phyloP scores from a whole-genome alignment of 495 filamentous ascomycete species.

The Antarctomyces pellizariae region DNA sequence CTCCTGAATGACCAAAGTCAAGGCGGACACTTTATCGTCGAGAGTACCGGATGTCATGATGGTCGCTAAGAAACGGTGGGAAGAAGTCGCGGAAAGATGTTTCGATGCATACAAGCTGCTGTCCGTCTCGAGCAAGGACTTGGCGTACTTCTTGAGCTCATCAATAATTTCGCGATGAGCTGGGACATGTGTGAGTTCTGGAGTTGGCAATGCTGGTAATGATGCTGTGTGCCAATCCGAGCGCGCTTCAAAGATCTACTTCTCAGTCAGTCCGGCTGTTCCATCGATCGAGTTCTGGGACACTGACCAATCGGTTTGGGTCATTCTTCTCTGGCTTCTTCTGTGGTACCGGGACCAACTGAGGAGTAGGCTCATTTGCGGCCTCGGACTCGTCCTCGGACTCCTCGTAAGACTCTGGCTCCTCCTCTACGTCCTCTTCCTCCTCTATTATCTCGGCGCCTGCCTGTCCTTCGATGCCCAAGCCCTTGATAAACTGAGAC shows the following conservation, averaged over 20 bases:
- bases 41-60: conserved; percentile 94
- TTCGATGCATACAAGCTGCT: conserved; percentile 31
- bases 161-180: conserved; percentile 34
- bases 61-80: conserved; percentile 80
- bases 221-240: conserved; percentile 64
- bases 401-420: conserved; percentile 10
- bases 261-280: conserved; percentile 11
- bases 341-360: conserved; percentile 7
- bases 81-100: conserved; percentile 37
- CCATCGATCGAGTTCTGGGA: not conserved
- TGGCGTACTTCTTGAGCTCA: conserved; percentile 54
- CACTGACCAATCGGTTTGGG: conserved; percentile 11
- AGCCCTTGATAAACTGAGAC: conserved; percentile 9
- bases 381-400: conserved; percentile 9
- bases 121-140: conserved; percentile 51
- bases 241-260: conserved; percentile 46
- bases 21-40: conserved; percentile 85
- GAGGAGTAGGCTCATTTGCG: conserved; percentile 11
- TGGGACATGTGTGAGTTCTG: conserved; percentile 21
- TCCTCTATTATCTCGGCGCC: conserved; percentile 4
- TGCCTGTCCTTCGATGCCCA: conserved; percentile 8
- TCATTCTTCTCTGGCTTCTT: conserved; percentile 7
- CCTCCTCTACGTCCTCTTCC: conserved; percentile 7
- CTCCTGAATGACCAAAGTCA: conserved; percentile 84
- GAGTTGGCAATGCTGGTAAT: conserved; percentile 29